Evolutionary conservation across 495 filamentous ascomycete species (phyloP), one percentile per base, ranked within the genome.

Genomic region (Lasiosphaeriaceae sp.): DNA sequence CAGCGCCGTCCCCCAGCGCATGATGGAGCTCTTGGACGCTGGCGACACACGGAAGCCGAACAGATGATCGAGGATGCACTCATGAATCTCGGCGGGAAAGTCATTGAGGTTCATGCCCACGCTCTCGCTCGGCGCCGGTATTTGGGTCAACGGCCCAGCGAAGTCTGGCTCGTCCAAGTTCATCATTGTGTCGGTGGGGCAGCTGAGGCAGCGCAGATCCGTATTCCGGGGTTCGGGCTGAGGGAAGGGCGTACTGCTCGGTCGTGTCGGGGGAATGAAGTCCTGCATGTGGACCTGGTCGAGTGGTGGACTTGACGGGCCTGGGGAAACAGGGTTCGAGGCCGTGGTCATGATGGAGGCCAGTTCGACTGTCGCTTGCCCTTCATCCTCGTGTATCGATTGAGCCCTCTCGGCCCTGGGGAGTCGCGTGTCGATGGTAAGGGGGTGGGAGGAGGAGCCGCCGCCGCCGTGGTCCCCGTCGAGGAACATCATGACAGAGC

Each of bases 61-160:
- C 14, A 90, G 66, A 62, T 86, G 79, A 61, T 89, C 86, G 8
- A 89, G 72, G 46, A 90, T 85, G 41, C 77, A 80, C 59, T 89
- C 86, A 64, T 88, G 84, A 48, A 90, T 88, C 66, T 90, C 87
- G 50, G 80, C 75, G 17, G 87, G 87, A 11, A 90, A 74, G 54
- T 82, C 71, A 51, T 76, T 73, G 51, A 88, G 73, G 56, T 72
- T 70, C 29, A 73, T 57, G 24, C 63, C 67, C 41, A 83, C 71
- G 49, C 58, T 68, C 24, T 70, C 56, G 16, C 61, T 64, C 1
- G 74, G 60, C 11, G 70, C 62, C 5, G 66, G 60, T 31, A 63
- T 35, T 11, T 39, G 19, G 4, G 62, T 24, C 16, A 59, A 52
- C n/a, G 63, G 51, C 17, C 60, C 65, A 11, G 62, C 51, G 22